These are phyloP conservation scores for Persicaria maculosa DNA, from an alignment of 148 eudicot genomes.

Conservation along the genomic window DNA sequence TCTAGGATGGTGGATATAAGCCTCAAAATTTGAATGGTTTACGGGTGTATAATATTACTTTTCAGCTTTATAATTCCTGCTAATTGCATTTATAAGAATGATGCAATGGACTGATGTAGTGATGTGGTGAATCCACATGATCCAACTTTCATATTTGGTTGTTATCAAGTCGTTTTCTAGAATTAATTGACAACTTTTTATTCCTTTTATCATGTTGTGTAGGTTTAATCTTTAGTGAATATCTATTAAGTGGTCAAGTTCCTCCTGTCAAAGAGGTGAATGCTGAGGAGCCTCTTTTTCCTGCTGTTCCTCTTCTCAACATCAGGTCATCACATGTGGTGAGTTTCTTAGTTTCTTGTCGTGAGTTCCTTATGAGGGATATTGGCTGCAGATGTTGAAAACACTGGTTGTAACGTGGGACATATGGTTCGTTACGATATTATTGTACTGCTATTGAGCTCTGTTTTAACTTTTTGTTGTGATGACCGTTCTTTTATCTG, in stretches of 20 bases:
- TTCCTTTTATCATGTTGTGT: constrained; percentile 8
- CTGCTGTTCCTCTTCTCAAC: constrained; percentile 58
- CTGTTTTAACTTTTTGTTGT: too few relatives aligned
- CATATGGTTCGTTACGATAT: too few relatives aligned
- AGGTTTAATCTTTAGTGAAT: constrained; percentile 95
- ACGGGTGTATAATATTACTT: not conserved
- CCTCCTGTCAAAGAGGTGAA: constrained; percentile 90
- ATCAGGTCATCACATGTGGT: constrained; percentile 42
- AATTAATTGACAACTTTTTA: not conserved
- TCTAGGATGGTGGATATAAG: not conserved
- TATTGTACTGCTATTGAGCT: too few relatives aligned
- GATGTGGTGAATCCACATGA: not conserved
- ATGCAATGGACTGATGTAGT: not conserved
- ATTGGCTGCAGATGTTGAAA: not conserved
- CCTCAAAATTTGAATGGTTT: not conserved
- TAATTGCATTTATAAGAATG: not conserved
- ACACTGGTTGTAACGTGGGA: not conserved
- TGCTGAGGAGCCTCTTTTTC: constrained; percentile 88
- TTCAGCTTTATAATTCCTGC: not conserved
- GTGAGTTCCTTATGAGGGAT: not conserved
- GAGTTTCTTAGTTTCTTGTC: constrained; percentile 18
- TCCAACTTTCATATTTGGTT: not conserved
- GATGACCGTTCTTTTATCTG: too few relatives aligned
- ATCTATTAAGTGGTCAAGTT: constrained; percentile 79
- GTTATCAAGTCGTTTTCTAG: not conserved